Base-by-base conservation (phyloP, 768 basidiomycete species). In the Cystobasidium tubakii region DNA sequence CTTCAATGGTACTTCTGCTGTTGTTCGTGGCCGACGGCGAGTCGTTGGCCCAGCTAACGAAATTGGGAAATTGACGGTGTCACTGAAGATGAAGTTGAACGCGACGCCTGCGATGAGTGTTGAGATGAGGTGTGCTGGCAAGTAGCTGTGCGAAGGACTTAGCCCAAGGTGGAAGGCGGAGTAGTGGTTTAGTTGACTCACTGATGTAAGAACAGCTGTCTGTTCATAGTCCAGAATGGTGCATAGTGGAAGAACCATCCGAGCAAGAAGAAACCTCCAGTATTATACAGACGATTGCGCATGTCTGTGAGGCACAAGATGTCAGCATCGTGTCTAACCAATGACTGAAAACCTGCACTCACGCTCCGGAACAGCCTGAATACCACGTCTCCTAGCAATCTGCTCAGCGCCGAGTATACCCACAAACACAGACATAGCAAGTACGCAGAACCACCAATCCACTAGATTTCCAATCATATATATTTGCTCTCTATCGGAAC, bases 201-300 rank as follows among this genome's bases (percentile, higher is more conserved):
- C 63, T 79, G 79, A 81, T 99, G 96, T 29, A 99, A 84, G 85
- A 99, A 99, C 31, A 94, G 85, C 79, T 99, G 96, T 44, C 96
- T 90, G 79, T 86, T 89, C 92, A 99, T 95, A 31, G 97, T 85
- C 88, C 91, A 99, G 86, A 98, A 99, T 6, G 96, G 96, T 79
- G 89, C 83, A 83, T 96, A 99, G 81, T 99, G 96, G 70, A 90
- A 91, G 15, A 86, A 89, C 96, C 96, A 99, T 29, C 95, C 86
- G 34, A 93, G 83, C 67, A 93, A 82, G 87, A 99, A 98, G 85
- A 97, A 96, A 25, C 95, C 92, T 29, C 90, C 87, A 57, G 92
- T 93, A 80, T 98, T 94, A 87, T 93, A 91, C 13, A 98, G 84
- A 42, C 96, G 88, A 80, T 95, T 93, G 63, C 93, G 91, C 31